Evolutionary conservation across 306 rosid species (phyloP), one percentile per base, ranked within the genome.

Genomic region (Prunus dulcis): DNA sequence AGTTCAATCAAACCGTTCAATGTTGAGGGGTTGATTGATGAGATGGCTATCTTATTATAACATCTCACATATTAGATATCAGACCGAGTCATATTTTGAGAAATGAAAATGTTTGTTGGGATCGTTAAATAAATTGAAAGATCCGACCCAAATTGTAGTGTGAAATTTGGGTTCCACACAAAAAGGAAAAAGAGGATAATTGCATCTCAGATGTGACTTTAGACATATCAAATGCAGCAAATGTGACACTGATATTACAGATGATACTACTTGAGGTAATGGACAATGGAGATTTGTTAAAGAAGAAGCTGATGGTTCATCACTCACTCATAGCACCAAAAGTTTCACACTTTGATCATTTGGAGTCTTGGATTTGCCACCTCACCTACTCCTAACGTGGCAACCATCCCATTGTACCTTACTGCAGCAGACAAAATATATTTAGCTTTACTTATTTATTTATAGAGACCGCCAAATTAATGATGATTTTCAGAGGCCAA

Each of bases 371-470:
- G 53, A 63, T 70, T 71, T 22, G 72, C 82, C 75, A 52, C 12
- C 56, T 65, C 79, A 68, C 64, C 71, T 0, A 18, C 52, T 12
- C 58, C 71, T 67, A 67, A 49, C 83, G 58, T 74, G 79, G 51
- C 69, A 72, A 79, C 69, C 20, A 43, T 57, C 30, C 32, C 22
- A 20, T 46, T 68, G 63, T 58, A 56, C 62, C 68, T 43, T 20
- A 6, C 18, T 45, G 8, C 28, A 64, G 41, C 72, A 22, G 64
- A 64, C 72, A 32, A 64, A 64, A 64, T 10, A 64, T 30, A 3
- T 2, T 32, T 2, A 62, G 30, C 41, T 22, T 34, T 62, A 38
- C 43, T 38, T 34, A 34, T 47, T 28, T 30, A 23, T 28, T 47
- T 28, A 2, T 15, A 19, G 2, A 55, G 63, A 72, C 7, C 41